Percentiles rank a stretch among this genome's conserved stretches.
These are phyloP conservation scores for Quercus agrifolia DNA, from an alignment of 306 rosid species.

Conservation along the genomic window DNA sequence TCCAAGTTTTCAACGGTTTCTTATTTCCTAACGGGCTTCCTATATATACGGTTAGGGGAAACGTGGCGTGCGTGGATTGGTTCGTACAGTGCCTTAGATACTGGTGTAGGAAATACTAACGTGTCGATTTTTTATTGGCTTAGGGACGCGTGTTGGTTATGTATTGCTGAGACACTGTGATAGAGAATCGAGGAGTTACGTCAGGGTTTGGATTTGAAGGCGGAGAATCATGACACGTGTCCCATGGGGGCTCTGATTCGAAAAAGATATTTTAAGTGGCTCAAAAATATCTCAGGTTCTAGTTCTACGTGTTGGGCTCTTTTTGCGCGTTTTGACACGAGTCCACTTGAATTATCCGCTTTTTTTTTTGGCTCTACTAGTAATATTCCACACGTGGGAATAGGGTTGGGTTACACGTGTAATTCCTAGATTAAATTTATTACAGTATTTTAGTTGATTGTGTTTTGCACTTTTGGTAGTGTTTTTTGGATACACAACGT, in stretches of 20 bases:
- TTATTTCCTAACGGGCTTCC: too few species aligned
- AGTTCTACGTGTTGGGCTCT: conserved; percentile 7
- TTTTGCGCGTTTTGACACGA: conserved; percentile 11
- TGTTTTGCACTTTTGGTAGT: not conserved
- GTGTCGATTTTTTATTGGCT: not conserved
- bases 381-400: conserved; percentile 22
- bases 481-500: too few species aligned
- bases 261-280: conserved; percentile 22
- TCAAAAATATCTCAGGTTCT: conserved; percentile 29
- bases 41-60: not conserved
- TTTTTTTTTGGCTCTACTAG: not conserved
- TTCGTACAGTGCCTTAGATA: not conserved
- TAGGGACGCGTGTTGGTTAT: conserved; percentile 14
- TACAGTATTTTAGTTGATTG: not conserved
- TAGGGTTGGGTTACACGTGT: not conserved
- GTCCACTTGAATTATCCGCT: conserved; percentile 15
- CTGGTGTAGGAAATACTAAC: not conserved
- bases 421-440: not conserved
- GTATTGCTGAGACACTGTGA: conserved; percentile 2
- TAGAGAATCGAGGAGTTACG: conserved; percentile 19
- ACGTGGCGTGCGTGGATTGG: conserved; percentile 9
- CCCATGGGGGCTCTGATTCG: not conserved
- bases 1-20: too few species aligned
- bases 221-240: conserved; percentile 26
- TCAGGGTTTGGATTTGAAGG: not conserved